Evolutionary conservation across 2,329 filamentous ascomycete genomes (phyloP).

Genomic region (Penicillium sp.): DNA sequence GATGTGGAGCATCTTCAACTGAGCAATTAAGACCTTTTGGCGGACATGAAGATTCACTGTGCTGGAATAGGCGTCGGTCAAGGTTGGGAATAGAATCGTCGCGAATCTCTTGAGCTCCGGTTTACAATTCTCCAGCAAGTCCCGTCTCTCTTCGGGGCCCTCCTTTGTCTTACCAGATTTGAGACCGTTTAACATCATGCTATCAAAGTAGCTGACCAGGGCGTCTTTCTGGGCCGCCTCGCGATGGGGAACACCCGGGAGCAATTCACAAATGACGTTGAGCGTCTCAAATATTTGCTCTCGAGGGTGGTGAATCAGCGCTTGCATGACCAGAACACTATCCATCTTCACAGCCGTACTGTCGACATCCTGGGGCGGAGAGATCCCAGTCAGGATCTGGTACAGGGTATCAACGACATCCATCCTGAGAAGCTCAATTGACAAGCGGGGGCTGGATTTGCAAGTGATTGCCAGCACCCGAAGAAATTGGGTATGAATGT

Average conservation of each 20-base stretch:
- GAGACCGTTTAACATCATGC: conserved; percentile 40
- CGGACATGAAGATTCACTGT: conserved; percentile 93
- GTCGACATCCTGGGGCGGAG: conserved; percentile 72
- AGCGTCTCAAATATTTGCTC: conserved; percentile 97
- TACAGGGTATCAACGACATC: conserved; percentile 97
- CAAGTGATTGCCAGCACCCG: conserved; percentile 87
- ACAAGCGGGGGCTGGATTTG: conserved; percentile 79
- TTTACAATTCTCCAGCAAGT: conserved; percentile 78
- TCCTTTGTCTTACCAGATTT: conserved; percentile 48
- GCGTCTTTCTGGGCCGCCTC: conserved; percentile 53
- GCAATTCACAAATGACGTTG: conserved; percentile 92
- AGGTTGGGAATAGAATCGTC: conserved; percentile 85
- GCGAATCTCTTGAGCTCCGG: conserved; percentile 86
- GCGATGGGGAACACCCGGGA: conserved; percentile 68
- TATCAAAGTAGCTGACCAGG: conserved; percentile 47
- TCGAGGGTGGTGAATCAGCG: conserved; percentile 87
- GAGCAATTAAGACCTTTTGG: conserved; percentile 91
- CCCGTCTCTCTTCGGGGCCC: conserved; percentile 72
- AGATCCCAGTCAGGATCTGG: conserved; percentile 94
- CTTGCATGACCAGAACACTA: conserved; percentile 97
- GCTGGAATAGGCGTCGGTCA: conserved; percentile 96
- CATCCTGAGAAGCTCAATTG: conserved; percentile 89
- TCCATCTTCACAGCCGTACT: conserved; percentile 66
- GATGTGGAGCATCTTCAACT: conserved; percentile 96
- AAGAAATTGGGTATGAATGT: conserved; percentile 94